Conservation (phyloP, 805 yeast genomes). For the Suhomyces faveliae region DNA sequence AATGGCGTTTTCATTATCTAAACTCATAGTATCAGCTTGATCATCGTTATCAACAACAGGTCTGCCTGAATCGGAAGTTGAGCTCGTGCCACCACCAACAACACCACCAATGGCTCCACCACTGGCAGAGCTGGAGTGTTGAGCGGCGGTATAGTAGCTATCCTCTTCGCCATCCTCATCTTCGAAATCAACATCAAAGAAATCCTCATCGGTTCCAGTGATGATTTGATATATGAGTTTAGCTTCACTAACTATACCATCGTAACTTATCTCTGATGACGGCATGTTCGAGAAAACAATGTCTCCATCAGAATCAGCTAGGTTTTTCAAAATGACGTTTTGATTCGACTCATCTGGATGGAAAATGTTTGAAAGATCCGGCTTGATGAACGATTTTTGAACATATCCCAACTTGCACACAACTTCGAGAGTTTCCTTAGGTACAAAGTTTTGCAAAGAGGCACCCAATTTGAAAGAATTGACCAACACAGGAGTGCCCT, state of each 20-base stretch:
- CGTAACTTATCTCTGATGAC: constrained; percentile 83
- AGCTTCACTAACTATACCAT: constrained; percentile 84
- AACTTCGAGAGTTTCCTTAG: constrained; percentile 60
- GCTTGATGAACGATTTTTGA: constrained; percentile 36
- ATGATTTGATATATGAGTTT: constrained; percentile 69
- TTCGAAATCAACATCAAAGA: constrained; percentile 94
- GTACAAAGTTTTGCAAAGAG: constrained; percentile 79
- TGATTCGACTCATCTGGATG: constrained; percentile 21
- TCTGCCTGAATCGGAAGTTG: constrained; percentile 3
- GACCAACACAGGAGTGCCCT: constrained; percentile 61
- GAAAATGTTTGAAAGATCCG: constrained; percentile 39
- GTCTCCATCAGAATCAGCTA: constrained; percentile 19
- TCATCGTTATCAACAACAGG: constrained; percentile 3
- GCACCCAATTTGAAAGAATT: constrained; percentile 85
- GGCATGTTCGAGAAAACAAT: constrained; percentile 58
- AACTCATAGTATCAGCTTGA: not conserved
- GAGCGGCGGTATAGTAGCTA: constrained; percentile 6
- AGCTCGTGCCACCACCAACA: constrained; percentile 12
- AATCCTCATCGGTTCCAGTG: constrained; percentile 93
- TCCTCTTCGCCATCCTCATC: constrained; percentile 71
- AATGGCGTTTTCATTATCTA: constrained; percentile 20
- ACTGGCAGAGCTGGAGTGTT: not conserved
- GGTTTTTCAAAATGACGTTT: constrained; percentile 16
- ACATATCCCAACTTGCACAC: constrained; percentile 42
- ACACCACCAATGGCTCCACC: constrained; percentile 15